Conservation (phyloP, 495 filamentous ascomycete species). For the Podospora comata region DNA sequence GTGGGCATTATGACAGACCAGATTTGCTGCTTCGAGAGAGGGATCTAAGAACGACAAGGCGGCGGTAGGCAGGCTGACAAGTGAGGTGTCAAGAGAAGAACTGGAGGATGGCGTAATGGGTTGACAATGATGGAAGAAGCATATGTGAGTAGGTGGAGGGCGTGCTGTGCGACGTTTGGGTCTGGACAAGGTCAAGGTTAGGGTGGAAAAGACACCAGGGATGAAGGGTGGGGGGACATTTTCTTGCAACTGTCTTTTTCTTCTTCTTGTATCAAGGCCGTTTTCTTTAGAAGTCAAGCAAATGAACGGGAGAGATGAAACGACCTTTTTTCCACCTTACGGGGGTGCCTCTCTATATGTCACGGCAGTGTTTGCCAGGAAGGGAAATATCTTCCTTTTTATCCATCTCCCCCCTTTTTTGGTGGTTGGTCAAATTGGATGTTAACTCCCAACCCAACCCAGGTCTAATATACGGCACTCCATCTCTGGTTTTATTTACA, state of each 20-base stretch:
- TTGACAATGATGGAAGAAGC: background rate
- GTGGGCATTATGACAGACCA: background rate
- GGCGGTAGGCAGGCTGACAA: too few relatives aligned
- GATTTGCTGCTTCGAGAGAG: background rate
- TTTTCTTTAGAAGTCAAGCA: background rate
- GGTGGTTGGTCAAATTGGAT: background rate
- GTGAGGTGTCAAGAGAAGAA: too few relatives aligned
- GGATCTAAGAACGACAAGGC: background rate
- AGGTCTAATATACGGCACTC: background rate
- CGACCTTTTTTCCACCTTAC: too few relatives aligned
- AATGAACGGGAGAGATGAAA: background rate
- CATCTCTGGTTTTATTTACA: background rate
- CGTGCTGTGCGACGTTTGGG: background rate
- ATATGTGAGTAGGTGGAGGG: background rate
- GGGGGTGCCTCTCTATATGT: too few relatives aligned
- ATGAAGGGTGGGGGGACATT: background rate
- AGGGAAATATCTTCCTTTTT: too few relatives aligned
- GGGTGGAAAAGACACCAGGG: background rate
- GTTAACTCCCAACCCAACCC: background rate
- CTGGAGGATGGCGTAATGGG: background rate
- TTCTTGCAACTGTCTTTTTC: background rate
- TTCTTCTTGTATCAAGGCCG: background rate
- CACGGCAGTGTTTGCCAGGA: too few relatives aligned
- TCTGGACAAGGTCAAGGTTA: background rate
- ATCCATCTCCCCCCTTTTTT: too few relatives aligned